phyloP scores from a whole-genome alignment of 176 grass and related monocot species.

The Raddia distichophylla region DNA sequence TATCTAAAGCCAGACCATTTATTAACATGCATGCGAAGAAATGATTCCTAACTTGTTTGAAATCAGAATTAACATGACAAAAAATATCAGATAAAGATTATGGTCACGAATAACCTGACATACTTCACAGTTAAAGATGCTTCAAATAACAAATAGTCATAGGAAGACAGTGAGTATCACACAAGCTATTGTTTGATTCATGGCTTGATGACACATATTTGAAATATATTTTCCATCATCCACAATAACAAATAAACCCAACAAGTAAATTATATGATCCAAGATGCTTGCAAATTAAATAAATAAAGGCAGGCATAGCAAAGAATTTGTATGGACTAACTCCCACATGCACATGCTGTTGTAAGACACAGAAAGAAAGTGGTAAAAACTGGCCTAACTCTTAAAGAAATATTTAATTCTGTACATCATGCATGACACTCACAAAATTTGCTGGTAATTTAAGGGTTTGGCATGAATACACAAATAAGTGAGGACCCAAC shows the following conservation, averaged over 20 bases:
- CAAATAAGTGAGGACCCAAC: neutral
- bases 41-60: neutral
- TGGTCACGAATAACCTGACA: neutral
- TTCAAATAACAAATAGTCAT: slow-evolving; percentile 15
- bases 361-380: neutral
- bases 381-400: neutral
- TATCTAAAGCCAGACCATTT: neutral
- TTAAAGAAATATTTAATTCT: neutral
- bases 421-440: neutral
- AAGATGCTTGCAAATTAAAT: slow-evolving; percentile 23
- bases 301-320: slow-evolving; percentile 12
- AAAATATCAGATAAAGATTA: neutral
- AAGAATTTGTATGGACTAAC: neutral
- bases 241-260: neutral
- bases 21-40: neutral
- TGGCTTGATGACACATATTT: neutral
- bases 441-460: neutral
- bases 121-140: slow-evolving; percentile 11
- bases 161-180: neutral
- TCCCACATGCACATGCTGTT: neutral
- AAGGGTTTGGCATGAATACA: neutral
- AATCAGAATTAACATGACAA: neutral
- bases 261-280: neutral
- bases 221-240: neutral
- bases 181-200: neutral